Percentiles rank a stretch among this genome's conserved stretches.
These are phyloP conservation scores for Macroventuria anomochaeta DNA, from an alignment of 2,329 filamentous ascomycete species.

Conservation along the genomic window DNA sequence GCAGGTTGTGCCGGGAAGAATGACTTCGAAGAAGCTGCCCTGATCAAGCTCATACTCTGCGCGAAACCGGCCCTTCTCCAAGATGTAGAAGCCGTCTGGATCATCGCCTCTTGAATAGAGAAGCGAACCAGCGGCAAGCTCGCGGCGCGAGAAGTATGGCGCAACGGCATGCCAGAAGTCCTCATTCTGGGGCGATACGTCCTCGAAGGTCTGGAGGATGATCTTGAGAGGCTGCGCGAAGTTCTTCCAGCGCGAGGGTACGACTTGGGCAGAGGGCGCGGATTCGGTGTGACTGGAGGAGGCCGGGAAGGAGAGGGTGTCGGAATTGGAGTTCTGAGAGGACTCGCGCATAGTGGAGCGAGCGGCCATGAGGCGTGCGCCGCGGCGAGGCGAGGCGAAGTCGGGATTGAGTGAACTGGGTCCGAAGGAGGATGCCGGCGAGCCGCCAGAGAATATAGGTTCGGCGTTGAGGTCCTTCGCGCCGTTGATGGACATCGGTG, in stretches of 20 bases:
- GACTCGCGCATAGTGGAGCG: conserved; percentile 72
- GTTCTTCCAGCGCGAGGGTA: conserved; percentile 72
- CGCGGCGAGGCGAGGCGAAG: conserved; percentile 79
- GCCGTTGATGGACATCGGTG: conserved; percentile 43
- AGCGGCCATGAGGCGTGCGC: conserved; percentile 79
- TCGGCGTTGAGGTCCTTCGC: conserved; percentile 18
- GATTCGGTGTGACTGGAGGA: conserved; percentile 14
- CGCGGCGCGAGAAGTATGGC: conserved; percentile 74
- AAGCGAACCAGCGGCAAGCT: conserved; percentile 71
- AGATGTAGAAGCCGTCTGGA: conserved; percentile 84
- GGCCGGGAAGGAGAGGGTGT: conserved; percentile 25
- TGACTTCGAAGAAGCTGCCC: conserved; percentile 86
- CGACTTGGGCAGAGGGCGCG: conserved; percentile 10
- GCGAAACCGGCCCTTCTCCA: conserved; percentile 87
- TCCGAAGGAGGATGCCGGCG: conserved; percentile 33
- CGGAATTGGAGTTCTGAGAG: conserved; percentile 5
- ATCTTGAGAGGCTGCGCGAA: conserved; percentile 91
- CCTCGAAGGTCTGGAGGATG: conserved; percentile 94
- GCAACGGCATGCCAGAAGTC: conserved; percentile 92
- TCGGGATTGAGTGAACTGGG: conserved; percentile 57
- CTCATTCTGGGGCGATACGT: conserved; percentile 82
- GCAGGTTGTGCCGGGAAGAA: conserved; percentile 92
- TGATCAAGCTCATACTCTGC: conserved; percentile 92
- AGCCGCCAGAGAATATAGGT: conserved; percentile 27
- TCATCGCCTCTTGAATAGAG: conserved; percentile 78